Evolutionary conservation across 2,329 filamentous ascomycete genomes (phyloP).

Genomic region (Daldinia eschscholtzii): DNA sequence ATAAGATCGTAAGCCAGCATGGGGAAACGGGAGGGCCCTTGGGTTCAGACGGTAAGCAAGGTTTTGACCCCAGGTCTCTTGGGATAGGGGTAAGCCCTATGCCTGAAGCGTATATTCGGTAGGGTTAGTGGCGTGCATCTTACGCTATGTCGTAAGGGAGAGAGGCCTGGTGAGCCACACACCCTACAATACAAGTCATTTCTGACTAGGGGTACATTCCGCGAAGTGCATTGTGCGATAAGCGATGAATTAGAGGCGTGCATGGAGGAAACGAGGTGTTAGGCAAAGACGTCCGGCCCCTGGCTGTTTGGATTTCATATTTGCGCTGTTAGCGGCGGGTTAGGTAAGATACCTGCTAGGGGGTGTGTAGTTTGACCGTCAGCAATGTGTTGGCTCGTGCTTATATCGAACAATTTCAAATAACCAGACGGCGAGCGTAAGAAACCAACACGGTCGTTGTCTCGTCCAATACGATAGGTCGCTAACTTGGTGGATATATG

Average conservation of each 20-base stretch:
- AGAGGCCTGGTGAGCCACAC: conserved; percentile 16
- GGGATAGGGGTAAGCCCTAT: conserved; percentile 40
- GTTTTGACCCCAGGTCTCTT: conserved; percentile 39
- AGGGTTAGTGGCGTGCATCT: conserved; percentile 35
- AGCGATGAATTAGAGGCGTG: conserved; percentile 21
- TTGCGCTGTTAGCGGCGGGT: conserved; percentile 41
- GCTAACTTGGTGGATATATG: conserved; percentile 15
- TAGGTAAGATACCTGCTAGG: conserved; percentile 41
- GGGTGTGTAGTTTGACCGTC: conserved; percentile 25
- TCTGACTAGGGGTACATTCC: conserved; percentile 37
- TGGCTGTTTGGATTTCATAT: conserved; percentile 24
- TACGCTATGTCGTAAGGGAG: conserved; percentile 29
- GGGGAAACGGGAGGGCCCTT: conserved; percentile 37
- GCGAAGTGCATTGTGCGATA: conserved; percentile 24
- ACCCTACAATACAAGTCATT: conserved; percentile 20
- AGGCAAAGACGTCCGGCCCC: conserved; percentile 16
- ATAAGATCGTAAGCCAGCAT: conserved; percentile 30
- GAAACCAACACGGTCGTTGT: conserved; percentile 17
- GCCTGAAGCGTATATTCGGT: conserved; percentile 29
- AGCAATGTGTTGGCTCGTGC: conserved; percentile 40
- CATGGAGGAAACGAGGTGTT: conserved; percentile 23
- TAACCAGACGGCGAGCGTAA: conserved; percentile 4
- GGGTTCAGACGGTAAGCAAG: conserved; percentile 38
- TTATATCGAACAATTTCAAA: conserved; percentile 22
- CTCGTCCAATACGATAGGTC: conserved; percentile 14